These are phyloP conservation scores for Phaffia tasmanica DNA, from an alignment of 768 basidiomycete species.

Conservation along the genomic window DNA sequence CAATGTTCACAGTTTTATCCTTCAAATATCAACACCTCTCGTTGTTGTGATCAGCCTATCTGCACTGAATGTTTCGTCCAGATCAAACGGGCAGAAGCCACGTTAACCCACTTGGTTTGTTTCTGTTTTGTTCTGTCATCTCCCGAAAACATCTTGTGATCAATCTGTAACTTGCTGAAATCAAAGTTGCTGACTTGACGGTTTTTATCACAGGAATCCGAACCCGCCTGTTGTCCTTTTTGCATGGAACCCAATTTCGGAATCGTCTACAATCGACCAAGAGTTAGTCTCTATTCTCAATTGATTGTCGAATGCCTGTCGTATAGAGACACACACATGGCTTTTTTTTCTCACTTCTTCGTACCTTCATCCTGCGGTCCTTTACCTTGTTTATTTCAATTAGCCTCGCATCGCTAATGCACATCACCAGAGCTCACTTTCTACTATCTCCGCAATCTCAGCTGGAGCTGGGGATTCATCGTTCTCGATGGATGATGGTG, in stretches of 20 bases:
- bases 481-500: background rate
- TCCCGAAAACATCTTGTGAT: background rate
- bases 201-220: slow-evolving; percentile 43
- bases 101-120: slow-evolving; percentile 73
- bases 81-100: slow-evolving; percentile 93
- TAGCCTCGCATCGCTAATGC: background rate
- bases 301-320: background rate
- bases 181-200: background rate
- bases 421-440: background rate
- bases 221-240: slow-evolving; percentile 93
- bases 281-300: slow-evolving; percentile 44
- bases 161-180: no score
- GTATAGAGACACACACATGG: background rate
- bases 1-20: slow-evolving; percentile 70
- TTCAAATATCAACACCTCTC: slow-evolving; percentile 87
- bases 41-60: slow-evolving; percentile 96
- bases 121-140: slow-evolving; percentile 1
- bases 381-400: background rate
- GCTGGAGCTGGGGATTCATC: background rate
- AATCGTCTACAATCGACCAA: slow-evolving; percentile 70
- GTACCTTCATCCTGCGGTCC: background rate
- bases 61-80: slow-evolving; percentile 99
- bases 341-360: no score
- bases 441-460: background rate
- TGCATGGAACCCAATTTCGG: slow-evolving; percentile 98